These are phyloP conservation scores for Arabidopsis suecica DNA, from an alignment of 345 rosid species.

Conservation along the genomic window DNA sequence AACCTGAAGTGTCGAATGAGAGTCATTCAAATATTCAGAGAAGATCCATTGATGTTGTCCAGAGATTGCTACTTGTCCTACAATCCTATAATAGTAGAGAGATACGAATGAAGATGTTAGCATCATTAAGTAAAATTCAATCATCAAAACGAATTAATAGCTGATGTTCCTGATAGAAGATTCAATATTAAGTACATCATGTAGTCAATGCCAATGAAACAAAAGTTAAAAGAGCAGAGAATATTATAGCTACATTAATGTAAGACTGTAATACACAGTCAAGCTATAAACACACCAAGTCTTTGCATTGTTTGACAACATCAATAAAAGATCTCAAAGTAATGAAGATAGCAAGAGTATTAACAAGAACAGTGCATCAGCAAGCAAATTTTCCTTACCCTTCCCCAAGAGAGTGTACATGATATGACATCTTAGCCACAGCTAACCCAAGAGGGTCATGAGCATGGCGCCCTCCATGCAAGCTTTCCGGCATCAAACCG, in stretches of 20 bases:
- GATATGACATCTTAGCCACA: conserved; percentile 86
- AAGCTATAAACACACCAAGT: neutral
- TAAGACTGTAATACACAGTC: neutral
- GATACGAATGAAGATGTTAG: neutral
- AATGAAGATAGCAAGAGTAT: neutral
- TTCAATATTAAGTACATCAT: conserved; percentile 11
- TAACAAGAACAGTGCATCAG: conserved; percentile 13
- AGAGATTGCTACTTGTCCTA: conserved; percentile 84
- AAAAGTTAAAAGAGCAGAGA: neutral
- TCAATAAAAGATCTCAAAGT: neutral
- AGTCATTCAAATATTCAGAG: conserved; percentile 54
- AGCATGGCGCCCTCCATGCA: conserved; percentile 37
- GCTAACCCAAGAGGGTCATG: conserved; percentile 75
- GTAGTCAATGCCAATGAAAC: neutral
- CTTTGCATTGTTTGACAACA: neutral
- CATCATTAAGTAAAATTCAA: conserved; percentile 14
- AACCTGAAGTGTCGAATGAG: conserved; percentile 66
- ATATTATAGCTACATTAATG: neutral
- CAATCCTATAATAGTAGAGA: conserved; percentile 58
- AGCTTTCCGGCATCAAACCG: conserved; percentile 44
- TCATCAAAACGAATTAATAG: neutral
- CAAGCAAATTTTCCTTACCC: conserved; percentile 58
- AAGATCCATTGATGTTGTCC: conserved; percentile 79
- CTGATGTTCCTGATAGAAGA: neutral
- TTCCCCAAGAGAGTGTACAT: conserved; percentile 86